These are phyloP conservation scores for Leccinum obscurum DNA, from an alignment of 768 basidiomycete species.

Conservation along the genomic window DNA sequence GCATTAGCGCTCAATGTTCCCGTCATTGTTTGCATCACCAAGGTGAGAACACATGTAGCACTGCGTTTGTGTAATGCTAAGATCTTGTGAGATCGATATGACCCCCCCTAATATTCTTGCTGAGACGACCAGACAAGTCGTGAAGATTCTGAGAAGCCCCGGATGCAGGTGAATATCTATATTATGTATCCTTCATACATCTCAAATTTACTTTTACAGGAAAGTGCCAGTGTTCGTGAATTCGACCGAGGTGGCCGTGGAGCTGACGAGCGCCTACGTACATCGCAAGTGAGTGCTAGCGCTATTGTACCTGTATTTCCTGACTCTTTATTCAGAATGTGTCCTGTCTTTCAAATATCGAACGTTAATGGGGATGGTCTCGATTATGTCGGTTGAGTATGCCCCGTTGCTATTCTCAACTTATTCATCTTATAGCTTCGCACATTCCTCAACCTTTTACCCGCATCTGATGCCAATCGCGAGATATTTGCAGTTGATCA, in stretches of 20 bases:
- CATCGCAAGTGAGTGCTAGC: slow-evolving; percentile 58
- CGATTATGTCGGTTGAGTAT: slow-evolving; percentile 53
- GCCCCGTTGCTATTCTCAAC: not conserved
- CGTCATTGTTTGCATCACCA: slow-evolving; percentile 91
- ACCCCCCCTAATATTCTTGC: slow-evolving; percentile 88
- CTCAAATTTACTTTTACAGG: slow-evolving; percentile 37
- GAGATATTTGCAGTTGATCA: slow-evolving; percentile 80
- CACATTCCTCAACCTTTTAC: slow-evolving; percentile 87
- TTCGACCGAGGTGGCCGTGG: slow-evolving; percentile 77
- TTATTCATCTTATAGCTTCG: slow-evolving; percentile 54
- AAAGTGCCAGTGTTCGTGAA: slow-evolving; percentile 86
- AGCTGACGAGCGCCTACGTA: slow-evolving; percentile 72
- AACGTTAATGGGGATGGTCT: slow-evolving; percentile 96
- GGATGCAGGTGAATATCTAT: slow-evolving; percentile 71
- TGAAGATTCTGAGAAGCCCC: slow-evolving; percentile 89
- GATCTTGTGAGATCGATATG: slow-evolving; percentile 75
- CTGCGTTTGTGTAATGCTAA: slow-evolving; percentile 6
- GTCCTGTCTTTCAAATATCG: slow-evolving; percentile 89
- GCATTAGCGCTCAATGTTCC: slow-evolving; percentile 92
- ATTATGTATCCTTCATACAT: not conserved
- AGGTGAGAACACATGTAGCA: slow-evolving; percentile 46
- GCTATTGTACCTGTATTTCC: not conserved
- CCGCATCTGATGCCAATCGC: slow-evolving; percentile 81
- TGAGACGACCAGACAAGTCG: slow-evolving; percentile 91
- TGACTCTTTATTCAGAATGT: slow-evolving; percentile 53